phyloP scores from a whole-genome alignment of 2,329 filamentous ascomycete species.

The Nannizzia gypsea region DNA sequence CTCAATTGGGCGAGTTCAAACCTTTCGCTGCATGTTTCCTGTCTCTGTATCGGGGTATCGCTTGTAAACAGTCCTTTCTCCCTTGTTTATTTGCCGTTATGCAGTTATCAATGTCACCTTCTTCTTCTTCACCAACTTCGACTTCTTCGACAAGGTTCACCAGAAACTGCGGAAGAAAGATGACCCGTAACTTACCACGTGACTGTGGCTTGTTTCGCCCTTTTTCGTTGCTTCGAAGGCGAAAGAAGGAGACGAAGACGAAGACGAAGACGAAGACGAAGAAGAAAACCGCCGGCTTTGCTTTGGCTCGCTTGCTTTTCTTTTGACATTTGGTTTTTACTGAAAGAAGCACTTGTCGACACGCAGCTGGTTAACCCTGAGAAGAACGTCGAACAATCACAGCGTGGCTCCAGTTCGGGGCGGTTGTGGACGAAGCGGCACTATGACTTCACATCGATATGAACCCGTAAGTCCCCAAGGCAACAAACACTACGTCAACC shows the following conservation, averaged over 20 bases:
- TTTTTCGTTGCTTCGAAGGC: not conserved
- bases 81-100: not conserved
- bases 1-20: not conserved
- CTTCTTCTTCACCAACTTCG: too few relatives aligned
- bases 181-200: not conserved
- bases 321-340: not conserved
- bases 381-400: not conserved
- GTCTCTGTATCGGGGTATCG: not conserved
- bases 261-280: not conserved
- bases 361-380: not conserved
- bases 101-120: not conserved
- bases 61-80: not conserved
- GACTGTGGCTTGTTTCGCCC: not conserved
- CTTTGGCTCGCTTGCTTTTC: not conserved
- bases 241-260: not conserved
- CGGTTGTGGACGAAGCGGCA: not conserved
- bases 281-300: not conserved
- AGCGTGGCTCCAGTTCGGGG: not conserved
- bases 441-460: conserved; percentile 40
- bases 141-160: not conserved
- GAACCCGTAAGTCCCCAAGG: conserved; percentile 29
- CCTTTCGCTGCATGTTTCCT: not conserved
- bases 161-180: not conserved
- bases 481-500: not conserved
- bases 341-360: not conserved